Percentiles rank a stretch among this genome's conserved stretches.
phyloP scores from a whole-genome alignment of 208 protist genomes.

The Acanthamoeba rhysodes region DNA sequence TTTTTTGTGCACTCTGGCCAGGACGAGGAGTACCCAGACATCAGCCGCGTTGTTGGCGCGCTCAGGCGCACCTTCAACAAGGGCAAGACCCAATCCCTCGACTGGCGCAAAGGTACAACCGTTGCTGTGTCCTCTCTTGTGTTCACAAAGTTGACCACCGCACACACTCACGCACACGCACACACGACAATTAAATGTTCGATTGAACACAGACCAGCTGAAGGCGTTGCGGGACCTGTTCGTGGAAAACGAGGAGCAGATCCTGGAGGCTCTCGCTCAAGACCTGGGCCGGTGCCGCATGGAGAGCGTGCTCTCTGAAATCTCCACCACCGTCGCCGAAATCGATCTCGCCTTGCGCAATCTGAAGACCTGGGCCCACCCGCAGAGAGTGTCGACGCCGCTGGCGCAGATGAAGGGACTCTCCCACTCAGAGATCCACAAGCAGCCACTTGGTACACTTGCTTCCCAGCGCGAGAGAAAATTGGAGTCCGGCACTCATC shows the following conservation, averaged over 20 bases:
- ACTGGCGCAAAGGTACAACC: slow-evolving; percentile 1
- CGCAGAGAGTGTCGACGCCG: neutral
- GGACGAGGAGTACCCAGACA: slow-evolving; percentile 29
- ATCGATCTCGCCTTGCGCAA: neutral
- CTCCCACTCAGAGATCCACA: slow-evolving; percentile 25
- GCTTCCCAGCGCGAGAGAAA: neutral
- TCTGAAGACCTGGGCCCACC: slow-evolving; percentile 38
- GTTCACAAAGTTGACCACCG: too few species aligned
- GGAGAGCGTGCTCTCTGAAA: slow-evolving; percentile 42
- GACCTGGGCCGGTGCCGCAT: slow-evolving; percentile 40
- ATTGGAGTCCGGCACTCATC: neutral
- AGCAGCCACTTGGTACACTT: slow-evolving; percentile 37
- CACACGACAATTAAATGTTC: neutral
- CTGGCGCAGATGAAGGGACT: slow-evolving; percentile 65
- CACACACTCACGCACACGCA: too few species aligned
- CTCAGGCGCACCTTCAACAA: slow-evolving; percentile 35
- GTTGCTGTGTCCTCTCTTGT: neutral
- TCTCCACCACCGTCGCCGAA: slow-evolving; percentile 18
- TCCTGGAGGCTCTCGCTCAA: slow-evolving; percentile 9
- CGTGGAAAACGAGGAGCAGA: slow-evolving; percentile 35
- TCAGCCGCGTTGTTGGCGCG: neutral
- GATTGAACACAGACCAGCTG: neutral
- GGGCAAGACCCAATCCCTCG: slow-evolving; percentile 29
- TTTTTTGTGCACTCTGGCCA: neutral
- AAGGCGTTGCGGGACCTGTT: neutral